phyloP scores from a whole-genome alignment of 2,329 filamentous ascomycete species.

The Macrophomina pseudophaseolina region DNA sequence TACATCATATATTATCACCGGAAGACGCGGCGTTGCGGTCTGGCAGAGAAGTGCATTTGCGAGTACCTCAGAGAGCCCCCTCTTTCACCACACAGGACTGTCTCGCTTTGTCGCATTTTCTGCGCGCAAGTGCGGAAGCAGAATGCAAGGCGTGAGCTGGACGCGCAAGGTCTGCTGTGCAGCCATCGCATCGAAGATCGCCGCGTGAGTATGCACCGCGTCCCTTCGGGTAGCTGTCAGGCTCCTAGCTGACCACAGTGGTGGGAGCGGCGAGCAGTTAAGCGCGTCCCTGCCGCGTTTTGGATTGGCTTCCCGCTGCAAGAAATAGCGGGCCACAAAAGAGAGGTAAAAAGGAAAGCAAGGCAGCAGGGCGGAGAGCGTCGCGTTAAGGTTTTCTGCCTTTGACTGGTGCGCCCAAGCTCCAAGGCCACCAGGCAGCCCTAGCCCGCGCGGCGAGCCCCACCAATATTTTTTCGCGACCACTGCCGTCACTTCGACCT shows the following conservation, averaged over 20 bases:
- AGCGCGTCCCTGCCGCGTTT: slow-evolving; percentile 12
- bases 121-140: neutral
- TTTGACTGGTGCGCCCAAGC: slow-evolving; percentile 12
- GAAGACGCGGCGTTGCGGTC: too few relatives aligned
- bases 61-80: neutral
- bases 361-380: neutral
- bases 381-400: slow-evolving; percentile 12
- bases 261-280: slow-evolving; percentile 1
- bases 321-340: slow-evolving; percentile 4
- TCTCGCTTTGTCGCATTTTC: slow-evolving; percentile 5
- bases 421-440: slow-evolving; percentile 7
- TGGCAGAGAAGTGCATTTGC: too few relatives aligned
- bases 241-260: slow-evolving; percentile 3
- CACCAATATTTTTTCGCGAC: slow-evolving; percentile 38
- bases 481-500: slow-evolving; percentile 32
- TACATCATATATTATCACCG: too few relatives aligned
- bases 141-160: slow-evolving; percentile 10
- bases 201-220: slow-evolving; percentile 8
- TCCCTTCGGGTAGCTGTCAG: slow-evolving; percentile 16
- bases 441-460: slow-evolving; percentile 16
- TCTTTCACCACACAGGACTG: neutral
- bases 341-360: too few relatives aligned
- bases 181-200: slow-evolving; percentile 20
- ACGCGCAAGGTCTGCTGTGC: slow-evolving; percentile 15
- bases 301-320: slow-evolving; percentile 8